phyloP scores from a whole-genome alignment of 441 rosid species.

The Brassica balearica region DNA sequence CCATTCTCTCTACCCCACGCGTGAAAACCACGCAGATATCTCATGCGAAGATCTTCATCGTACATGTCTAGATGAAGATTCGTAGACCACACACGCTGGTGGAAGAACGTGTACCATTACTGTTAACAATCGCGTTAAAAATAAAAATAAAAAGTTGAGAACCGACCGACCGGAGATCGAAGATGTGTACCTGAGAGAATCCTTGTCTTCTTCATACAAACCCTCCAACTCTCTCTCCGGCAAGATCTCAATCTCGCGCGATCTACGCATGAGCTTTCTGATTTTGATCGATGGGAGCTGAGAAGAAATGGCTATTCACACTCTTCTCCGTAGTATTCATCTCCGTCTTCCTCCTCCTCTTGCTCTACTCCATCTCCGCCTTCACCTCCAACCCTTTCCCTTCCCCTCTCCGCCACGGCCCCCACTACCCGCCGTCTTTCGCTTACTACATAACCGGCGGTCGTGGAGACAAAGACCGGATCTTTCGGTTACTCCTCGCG shows the following conservation, averaged over 20 bases:
- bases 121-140: constrained; percentile 17
- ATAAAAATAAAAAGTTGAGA: background rate
- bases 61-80: no score
- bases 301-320: background rate
- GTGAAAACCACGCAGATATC: background rate
- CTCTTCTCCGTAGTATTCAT: background rate
- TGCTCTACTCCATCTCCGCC: background rate
- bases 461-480: background rate
- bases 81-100: background rate
- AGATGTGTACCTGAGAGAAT: background rate
- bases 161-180: constrained; percentile 13
- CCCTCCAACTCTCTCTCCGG: background rate
- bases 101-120: background rate
- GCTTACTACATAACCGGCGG: constrained; percentile 16
- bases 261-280: background rate
- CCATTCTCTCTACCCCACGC: background rate
- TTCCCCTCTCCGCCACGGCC: background rate
- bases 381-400: constrained; percentile 9
- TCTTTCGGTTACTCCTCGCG: background rate
- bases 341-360: constrained; percentile 13
- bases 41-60: background rate
- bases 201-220: background rate
- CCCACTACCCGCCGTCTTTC: background rate
- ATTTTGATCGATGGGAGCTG: background rate
- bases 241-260: background rate